A percentile compares a stretch with the other conserved stretches of the same genome.
Conservation (phyloP, 352 stramenopile species). For the Blastocystis sp. region DNA sequence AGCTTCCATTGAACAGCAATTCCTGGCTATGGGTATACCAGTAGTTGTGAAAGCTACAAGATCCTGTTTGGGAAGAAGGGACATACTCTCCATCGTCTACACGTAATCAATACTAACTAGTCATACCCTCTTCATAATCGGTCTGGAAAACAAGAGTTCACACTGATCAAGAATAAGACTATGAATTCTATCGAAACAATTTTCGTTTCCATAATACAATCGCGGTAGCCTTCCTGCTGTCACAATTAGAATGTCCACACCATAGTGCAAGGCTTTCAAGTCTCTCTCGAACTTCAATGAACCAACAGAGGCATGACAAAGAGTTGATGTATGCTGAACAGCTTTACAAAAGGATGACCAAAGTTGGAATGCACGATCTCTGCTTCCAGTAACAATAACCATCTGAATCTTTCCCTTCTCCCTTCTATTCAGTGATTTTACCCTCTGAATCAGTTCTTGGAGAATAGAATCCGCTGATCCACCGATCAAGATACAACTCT, state of each 20-base stretch:
- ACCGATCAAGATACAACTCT: not conserved
- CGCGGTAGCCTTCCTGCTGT: not conserved
- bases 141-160: constrained; percentile 12
- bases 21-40: not conserved
- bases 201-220: constrained; percentile 53
- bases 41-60: not conserved
- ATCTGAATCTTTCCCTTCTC: constrained; percentile 29
- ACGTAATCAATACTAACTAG: not conserved
- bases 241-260: constrained; percentile 41
- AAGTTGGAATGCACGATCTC: constrained; percentile 11
- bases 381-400: constrained; percentile 6
- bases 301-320: constrained; percentile 32
- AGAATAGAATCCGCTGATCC: not conserved
- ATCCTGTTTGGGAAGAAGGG: not conserved
- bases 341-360: not conserved
- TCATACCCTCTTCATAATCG: not conserved
- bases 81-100: constrained; percentile 13
- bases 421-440: not conserved
- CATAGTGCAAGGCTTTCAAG: constrained; percentile 48
- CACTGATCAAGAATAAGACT: not conserved
- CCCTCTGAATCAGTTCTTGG: not conserved
- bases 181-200: constrained; percentile 7
- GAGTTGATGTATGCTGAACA: not conserved
- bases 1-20: not conserved
- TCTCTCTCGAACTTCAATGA: constrained; percentile 43